Conservation (phyloP, 73 alveolate species). For the Paramecium biaurelia region DNA sequence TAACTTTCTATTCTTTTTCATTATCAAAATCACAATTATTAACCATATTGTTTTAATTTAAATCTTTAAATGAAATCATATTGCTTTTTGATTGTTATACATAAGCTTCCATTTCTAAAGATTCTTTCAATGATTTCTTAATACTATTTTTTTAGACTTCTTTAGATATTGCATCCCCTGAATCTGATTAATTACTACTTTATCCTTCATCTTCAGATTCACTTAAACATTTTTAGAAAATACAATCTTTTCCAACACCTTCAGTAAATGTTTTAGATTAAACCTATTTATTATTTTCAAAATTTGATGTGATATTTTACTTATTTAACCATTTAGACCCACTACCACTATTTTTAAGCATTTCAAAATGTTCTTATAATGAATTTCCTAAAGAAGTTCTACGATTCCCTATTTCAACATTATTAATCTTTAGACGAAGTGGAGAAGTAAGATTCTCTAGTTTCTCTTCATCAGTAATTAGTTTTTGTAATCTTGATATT, state of each 20-base stretch:
- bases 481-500: background rate
- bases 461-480: background rate
- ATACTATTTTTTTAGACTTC: background rate
- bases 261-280: background rate
- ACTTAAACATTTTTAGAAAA: background rate
- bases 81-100: background rate
- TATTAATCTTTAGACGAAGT: background rate
- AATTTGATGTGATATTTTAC: background rate
- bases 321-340: background rate
- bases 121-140: background rate
- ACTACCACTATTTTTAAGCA: background rate
- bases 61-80: background rate
- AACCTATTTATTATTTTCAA: background rate
- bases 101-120: background rate
- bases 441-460: background rate
- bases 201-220: background rate
- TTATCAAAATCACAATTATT: background rate
- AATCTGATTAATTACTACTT: background rate
- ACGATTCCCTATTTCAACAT: background rate
- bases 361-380: background rate
- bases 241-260: conserved; percentile 17
- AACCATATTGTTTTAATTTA: background rate
- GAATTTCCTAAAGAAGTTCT: background rate
- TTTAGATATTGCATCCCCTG: background rate
- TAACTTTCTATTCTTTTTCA: background rate